A percentile compares a stretch with the other conserved stretches of the same genome.
Conservation (phyloP, 2,329 filamentous ascomycete genomes). For the Fusarium sp. region DNA sequence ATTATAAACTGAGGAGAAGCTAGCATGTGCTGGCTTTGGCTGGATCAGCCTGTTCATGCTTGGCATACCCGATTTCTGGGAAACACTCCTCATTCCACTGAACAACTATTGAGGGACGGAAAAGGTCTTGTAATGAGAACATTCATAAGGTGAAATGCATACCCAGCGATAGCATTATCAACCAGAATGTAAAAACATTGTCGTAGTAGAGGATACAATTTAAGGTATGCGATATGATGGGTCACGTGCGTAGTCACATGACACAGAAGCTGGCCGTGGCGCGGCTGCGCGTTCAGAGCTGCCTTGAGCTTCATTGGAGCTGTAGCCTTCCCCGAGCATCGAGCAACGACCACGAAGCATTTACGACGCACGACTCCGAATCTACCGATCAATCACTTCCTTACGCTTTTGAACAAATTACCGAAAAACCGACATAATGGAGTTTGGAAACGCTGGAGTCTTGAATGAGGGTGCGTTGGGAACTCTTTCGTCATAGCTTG, state of each 20-base stretch:
- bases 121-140: neutral
- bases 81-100: neutral
- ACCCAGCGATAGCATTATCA: neutral
- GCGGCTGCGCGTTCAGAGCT: constrained; percentile 62
- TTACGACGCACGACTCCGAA: constrained; percentile 39
- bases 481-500: constrained; percentile 43
- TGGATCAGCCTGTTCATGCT: constrained; percentile 39
- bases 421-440: constrained; percentile 60
- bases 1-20: constrained; percentile 12
- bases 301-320: constrained; percentile 60
- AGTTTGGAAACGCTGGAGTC: constrained; percentile 72
- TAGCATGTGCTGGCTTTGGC: constrained; percentile 36
- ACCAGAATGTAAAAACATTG: neutral
- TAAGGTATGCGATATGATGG: accelerated
- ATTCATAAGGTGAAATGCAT: neutral
- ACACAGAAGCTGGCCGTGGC: constrained; percentile 26
- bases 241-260: constrained; percentile 45
- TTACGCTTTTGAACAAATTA: neutral
- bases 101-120: neutral
- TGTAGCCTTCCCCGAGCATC: constrained; percentile 52
- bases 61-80: neutral
- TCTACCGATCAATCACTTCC: constrained; percentile 1
- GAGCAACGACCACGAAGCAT: constrained; percentile 46
- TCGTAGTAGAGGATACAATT: neutral
- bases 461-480: constrained; percentile 70